These are phyloP conservation scores for Blastobotrys ciferrii DNA, from an alignment of 1,139 yeast species.

Conservation along the genomic window DNA sequence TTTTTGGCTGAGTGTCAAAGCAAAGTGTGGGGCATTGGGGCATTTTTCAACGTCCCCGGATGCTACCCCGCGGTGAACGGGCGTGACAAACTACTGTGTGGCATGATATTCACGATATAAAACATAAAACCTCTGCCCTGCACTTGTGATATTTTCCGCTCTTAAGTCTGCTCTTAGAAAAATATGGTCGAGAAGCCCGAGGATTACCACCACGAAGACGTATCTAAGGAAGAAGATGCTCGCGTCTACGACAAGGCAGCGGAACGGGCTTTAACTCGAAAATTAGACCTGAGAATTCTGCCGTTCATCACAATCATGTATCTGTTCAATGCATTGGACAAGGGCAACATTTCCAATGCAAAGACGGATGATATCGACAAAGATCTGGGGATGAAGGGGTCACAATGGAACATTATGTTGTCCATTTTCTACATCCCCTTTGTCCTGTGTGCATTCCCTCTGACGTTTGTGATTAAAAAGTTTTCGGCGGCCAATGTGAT, in stretches of 20 bases:
- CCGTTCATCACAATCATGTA: slow-evolving; percentile 58
- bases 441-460: slow-evolving; percentile 61
- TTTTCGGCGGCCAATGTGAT: slow-evolving; percentile 53
- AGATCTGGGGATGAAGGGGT: slow-evolving; percentile 50
- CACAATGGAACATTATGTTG: slow-evolving; percentile 55
- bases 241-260: slow-evolving; percentile 25
- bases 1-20: neutral
- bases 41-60: neutral
- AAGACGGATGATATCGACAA: slow-evolving; percentile 56
- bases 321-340: slow-evolving; percentile 57
- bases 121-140: no score
- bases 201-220: neutral
- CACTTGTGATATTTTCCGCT: no score
- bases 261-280: slow-evolving; percentile 34
- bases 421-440: slow-evolving; percentile 62
- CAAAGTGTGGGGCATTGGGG: neutral
- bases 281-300: slow-evolving; percentile 52
- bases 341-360: slow-evolving; percentile 62
- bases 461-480: slow-evolving; percentile 45
- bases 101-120: neutral
- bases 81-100: no score
- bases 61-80: neutral
- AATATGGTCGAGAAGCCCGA: neutral
- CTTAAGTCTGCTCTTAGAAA: no score
- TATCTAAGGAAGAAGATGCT: slow-evolving; percentile 19